phyloP scores from a whole-genome alignment of 83 land plant genomes.

The Picea engelmannii region DNA sequence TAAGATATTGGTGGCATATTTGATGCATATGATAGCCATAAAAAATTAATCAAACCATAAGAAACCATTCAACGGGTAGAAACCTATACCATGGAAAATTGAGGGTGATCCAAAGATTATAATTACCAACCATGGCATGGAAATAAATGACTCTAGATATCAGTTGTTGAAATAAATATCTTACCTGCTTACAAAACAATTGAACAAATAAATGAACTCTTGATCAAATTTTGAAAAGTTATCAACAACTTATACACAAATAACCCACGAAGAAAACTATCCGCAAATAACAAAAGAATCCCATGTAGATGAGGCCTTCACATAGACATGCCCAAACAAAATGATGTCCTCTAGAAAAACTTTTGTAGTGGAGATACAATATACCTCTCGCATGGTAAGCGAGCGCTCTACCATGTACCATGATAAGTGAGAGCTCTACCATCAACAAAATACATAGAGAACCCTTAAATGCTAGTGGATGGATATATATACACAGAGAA shows the following conservation, averaged over 20 bases:
- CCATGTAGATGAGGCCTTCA: too few species aligned
- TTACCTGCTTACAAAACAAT: constrained; percentile 21
- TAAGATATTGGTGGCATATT: constrained; percentile 57
- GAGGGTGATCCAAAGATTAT: not conserved
- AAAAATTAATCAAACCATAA: not conserved
- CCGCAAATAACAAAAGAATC: too few species aligned
- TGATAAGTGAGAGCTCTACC: not conserved
- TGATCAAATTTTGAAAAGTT: not conserved
- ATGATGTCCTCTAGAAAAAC: too few species aligned
- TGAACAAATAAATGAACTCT: not conserved
- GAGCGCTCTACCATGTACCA: too few species aligned
- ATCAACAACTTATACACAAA: too few species aligned
- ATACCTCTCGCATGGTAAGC: too few species aligned
- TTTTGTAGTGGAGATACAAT: too few species aligned
- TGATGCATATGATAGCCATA: constrained; percentile 21
- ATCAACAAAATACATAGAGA: not conserved
- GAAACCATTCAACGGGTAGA: not conserved
- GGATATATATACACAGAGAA: not conserved
- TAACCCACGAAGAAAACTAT: not conserved
- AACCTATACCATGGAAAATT: not conserved
- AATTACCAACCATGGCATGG: constrained; percentile 57
- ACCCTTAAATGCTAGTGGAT: too few species aligned
- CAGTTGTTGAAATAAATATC: constrained; percentile 57
- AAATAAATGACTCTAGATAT: constrained; percentile 55
- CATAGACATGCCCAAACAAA: too few species aligned